Base-by-base conservation (phyloP, 345 rosid species). In the Pugionium cornutum region DNA sequence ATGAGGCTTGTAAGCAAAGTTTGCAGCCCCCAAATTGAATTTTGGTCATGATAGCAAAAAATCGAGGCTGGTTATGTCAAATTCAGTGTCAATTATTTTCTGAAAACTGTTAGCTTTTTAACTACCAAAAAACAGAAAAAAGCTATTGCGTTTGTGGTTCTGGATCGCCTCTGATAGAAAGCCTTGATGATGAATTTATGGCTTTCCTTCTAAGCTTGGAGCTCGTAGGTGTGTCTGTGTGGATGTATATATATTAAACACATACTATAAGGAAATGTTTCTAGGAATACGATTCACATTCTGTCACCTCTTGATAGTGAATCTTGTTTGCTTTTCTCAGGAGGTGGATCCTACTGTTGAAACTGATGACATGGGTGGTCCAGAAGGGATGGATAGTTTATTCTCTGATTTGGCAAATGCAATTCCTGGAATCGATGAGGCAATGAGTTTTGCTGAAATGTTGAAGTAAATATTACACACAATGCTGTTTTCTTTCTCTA, bases 381-480 rank as follows among this genome's bases (percentile, higher is more conserved):
- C 75, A 0, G 96, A 95, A 49, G 96, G 96, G 68, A 87, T 95
- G 97, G 98, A 91, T 74, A 69, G 81, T 77, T 78, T 95, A 72
- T 83, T 95, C 72, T 84, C 97, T 25, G 99, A 94, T 74, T 76
- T 95, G 42, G 91, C 99, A 0, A 95, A 86, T 85, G 90, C 99
- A 0, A 94, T 94, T 72, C 99, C 99, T 41, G 99, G 99, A 37
- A 95, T 95, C 45, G 99, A 95, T 27, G 98, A 91, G 78, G 99
- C 99, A 1, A 91, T 95, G 99, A 95, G 98, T 77, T 95, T 95
- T 69, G 97, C 97, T 0, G 97, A 94, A 82, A 94, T 90, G 97
- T 83, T 91, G 53, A 95, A 95, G 99, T 91, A 79, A 80, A 6
- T 41, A 7, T 5, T 60, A 34, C 68, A 53, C 44, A 46, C 64